Conservation (phyloP, 345 rosid genomes). For the Brassica incana region DNA sequence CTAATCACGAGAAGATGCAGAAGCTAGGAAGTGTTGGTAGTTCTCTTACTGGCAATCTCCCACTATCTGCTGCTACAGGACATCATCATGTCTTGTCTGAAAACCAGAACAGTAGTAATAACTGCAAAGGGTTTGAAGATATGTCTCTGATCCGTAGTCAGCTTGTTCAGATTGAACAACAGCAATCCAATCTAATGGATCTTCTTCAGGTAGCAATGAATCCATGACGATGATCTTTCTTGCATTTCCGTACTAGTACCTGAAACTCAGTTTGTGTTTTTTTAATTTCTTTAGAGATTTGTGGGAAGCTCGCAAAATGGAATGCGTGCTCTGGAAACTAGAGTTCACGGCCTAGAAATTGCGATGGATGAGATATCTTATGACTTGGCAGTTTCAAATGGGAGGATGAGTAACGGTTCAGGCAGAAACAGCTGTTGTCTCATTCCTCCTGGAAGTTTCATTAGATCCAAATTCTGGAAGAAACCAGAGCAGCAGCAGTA, state of each 20-base stretch:
- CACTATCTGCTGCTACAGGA: slow-evolving; percentile 42
- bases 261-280: not conserved
- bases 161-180: slow-evolving; percentile 91
- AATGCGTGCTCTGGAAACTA: slow-evolving; percentile 77
- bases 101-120: slow-evolving; percentile 49
- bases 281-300: slow-evolving; percentile 58
- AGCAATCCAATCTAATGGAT: slow-evolving; percentile 81
- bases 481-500: slow-evolving; percentile 49
- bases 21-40: slow-evolving; percentile 53
- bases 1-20: slow-evolving; percentile 42
- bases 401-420: slow-evolving; percentile 64
- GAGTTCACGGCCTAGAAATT: slow-evolving; percentile 84
- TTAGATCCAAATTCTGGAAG: slow-evolving; percentile 78
- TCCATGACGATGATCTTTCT: slow-evolving; percentile 4
- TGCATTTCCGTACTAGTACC: not conserved
- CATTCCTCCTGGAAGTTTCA: slow-evolving; percentile 65
- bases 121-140: slow-evolving; percentile 73
- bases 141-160: slow-evolving; percentile 74
- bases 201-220: slow-evolving; percentile 68
- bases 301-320: slow-evolving; percentile 83
- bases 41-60: slow-evolving; percentile 62
- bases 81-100: slow-evolving; percentile 44
- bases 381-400: slow-evolving; percentile 74
- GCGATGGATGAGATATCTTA: slow-evolving; percentile 93
- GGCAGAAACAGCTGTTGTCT: slow-evolving; percentile 65